Conservation (phyloP, 768 basidiomycete species). For the Hortiboletus campestris region DNA sequence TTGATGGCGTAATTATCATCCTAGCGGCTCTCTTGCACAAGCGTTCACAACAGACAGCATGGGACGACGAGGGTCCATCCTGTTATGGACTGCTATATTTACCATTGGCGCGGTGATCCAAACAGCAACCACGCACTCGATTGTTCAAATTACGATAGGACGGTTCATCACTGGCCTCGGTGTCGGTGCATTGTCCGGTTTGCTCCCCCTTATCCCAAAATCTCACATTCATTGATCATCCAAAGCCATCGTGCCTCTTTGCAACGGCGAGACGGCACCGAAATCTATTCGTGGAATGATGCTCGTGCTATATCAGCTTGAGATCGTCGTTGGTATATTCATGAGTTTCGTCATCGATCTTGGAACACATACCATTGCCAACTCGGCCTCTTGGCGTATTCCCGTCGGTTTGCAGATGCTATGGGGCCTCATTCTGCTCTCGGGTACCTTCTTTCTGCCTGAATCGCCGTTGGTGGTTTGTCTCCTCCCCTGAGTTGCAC, state of each 20-base stretch:
- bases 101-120: slow-evolving; percentile 14
- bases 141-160: slow-evolving; percentile 11
- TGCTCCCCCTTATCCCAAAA: background rate
- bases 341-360: slow-evolving; percentile 64
- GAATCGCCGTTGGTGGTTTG: slow-evolving; percentile 11
- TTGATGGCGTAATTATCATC: background rate
- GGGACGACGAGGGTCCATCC: slow-evolving; percentile 14
- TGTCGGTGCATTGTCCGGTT: slow-evolving; percentile 14
- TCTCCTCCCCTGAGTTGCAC: background rate
- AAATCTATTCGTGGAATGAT: slow-evolving; percentile 68
- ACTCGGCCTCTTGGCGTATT: slow-evolving; percentile 15
- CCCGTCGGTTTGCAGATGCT: slow-evolving; percentile 14
- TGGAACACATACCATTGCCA: slow-evolving; percentile 10
- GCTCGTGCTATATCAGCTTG: slow-evolving; percentile 74
- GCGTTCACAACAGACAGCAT: slow-evolving; percentile 35
- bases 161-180: slow-evolving; percentile 16
- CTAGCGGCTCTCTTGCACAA: slow-evolving; percentile 61
- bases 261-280: slow-evolving; percentile 77
- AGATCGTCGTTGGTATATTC: slow-evolving; percentile 71
- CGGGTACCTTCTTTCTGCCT: slow-evolving; percentile 12
- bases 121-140: slow-evolving; percentile 12
- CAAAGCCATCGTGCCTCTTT: slow-evolving; percentile 57
- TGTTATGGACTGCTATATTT: slow-evolving; percentile 12
- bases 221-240: background rate
- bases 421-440: slow-evolving; percentile 11